Evolutionary conservation across 2,329 filamentous ascomycete genomes (phyloP).

Genomic region (Calonectria ilicicola): DNA sequence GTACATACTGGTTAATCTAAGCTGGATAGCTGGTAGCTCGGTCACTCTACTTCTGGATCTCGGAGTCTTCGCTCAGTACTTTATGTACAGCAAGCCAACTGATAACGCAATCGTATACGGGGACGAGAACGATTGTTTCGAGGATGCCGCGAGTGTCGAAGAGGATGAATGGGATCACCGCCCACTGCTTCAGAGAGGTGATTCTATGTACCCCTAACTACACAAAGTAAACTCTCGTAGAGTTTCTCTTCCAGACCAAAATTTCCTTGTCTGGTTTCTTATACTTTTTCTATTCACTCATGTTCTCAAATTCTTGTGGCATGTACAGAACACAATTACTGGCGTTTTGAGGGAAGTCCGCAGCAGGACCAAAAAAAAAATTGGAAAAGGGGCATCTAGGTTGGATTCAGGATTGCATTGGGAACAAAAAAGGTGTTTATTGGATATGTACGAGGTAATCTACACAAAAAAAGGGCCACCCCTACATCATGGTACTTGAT

Average conservation of each 20-base stretch:
- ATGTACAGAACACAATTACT: neutral
- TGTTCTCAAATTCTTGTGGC: neutral
- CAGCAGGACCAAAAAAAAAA: neutral
- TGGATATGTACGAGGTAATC: neutral
- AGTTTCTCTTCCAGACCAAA: constrained; percentile 17
- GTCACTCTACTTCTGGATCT: constrained; percentile 89
- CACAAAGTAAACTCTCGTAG: neutral
- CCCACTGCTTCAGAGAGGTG: constrained; percentile 50
- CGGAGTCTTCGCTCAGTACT: constrained; percentile 91
- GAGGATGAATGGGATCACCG: constrained; percentile 54
- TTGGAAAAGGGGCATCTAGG: neutral
- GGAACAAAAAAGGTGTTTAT: neutral
- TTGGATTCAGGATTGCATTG: neutral
- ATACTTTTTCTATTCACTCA: constrained; percentile 12
- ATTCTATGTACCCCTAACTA: constrained; percentile 42
- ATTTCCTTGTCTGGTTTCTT: constrained; percentile 32
- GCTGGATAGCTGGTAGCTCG: constrained; percentile 90
- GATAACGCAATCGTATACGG: constrained; percentile 50
- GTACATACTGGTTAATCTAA: constrained; percentile 91
- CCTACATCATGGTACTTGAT: neutral
- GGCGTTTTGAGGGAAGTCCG: neutral
- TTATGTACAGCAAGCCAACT: constrained; percentile 74
- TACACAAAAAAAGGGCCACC: constrained; percentile 3
- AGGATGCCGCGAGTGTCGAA: constrained; percentile 39
- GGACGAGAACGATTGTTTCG: constrained; percentile 41